These are phyloP conservation scores for Rhynchospora breviuscula DNA, from an alignment of 176 grass and related monocot genomes.

Conservation along the genomic window DNA sequence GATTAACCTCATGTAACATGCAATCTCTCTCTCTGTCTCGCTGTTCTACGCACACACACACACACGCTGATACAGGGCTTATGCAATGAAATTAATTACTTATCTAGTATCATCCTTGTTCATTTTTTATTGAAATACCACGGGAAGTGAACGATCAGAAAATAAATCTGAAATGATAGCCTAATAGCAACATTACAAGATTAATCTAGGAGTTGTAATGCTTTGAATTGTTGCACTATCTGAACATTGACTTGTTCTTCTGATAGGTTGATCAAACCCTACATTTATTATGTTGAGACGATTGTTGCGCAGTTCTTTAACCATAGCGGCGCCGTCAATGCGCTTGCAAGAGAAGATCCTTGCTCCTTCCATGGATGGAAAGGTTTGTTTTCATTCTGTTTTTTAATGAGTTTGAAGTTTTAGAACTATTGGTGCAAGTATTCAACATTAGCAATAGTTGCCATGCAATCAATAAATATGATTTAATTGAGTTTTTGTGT, in stretches of 20 bases:
- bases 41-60: too few species aligned
- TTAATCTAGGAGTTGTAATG: too few species aligned
- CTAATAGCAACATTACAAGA: too few species aligned
- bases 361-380: neutral
- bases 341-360: conserved; percentile 18
- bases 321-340: neutral
- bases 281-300: conserved; percentile 15
- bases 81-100: too few species aligned
- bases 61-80: too few species aligned
- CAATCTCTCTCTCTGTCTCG: too few species aligned
- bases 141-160: too few species aligned
- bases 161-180: too few species aligned
- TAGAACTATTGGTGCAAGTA: neutral
- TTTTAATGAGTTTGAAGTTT: neutral
- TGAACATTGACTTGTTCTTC: neutral
- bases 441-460: neutral
- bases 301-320: neutral
- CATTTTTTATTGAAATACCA: too few species aligned
- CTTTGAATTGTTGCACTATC: too few species aligned
- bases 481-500: neutral
- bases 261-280: neutral
- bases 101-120: too few species aligned
- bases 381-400: conserved; percentile 10
- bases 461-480: neutral
- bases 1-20: too few species aligned